Percentiles rank a stretch among this genome's conserved stretches.
Conservation (phyloP, 2,329 filamentous ascomycete genomes). For the Epichloe bromicola region DNA sequence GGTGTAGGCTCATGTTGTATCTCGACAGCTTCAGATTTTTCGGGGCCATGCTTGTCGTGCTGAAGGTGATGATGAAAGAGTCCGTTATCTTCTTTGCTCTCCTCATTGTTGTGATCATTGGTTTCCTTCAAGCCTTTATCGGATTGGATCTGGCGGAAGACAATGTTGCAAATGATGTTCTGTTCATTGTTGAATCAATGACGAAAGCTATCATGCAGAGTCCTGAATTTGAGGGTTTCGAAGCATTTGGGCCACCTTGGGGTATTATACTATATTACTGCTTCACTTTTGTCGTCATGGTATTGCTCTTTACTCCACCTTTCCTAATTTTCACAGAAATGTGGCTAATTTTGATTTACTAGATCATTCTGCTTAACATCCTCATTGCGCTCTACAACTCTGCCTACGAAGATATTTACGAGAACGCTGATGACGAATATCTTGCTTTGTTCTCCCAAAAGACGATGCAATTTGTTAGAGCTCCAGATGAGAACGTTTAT, state of each 20-base stretch:
- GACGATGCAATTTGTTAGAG: slow-evolving; percentile 92
- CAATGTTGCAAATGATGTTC: slow-evolving; percentile 52
- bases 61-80: slow-evolving; percentile 91
- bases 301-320: slow-evolving; percentile 23
- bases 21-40: slow-evolving; percentile 96
- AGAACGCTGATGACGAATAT: slow-evolving; percentile 89
- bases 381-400: slow-evolving; percentile 96
- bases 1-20: slow-evolving; percentile 83
- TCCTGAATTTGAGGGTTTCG: slow-evolving; percentile 80
- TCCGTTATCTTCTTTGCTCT: slow-evolving; percentile 94
- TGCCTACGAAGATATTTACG: slow-evolving; percentile 88
- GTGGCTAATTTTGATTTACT: background rate
- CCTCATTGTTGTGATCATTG: slow-evolving; percentile 67
- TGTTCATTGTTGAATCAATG: slow-evolving; percentile 71
- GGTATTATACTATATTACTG: slow-evolving; percentile 93
- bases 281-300: slow-evolving; percentile 96
- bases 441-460: slow-evolving; percentile 87
- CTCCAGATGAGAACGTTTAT: slow-evolving; percentile 96
- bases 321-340: background rate
- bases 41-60: slow-evolving; percentile 91
- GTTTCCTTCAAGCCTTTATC: slow-evolving; percentile 87
- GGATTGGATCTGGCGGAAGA: slow-evolving; percentile 77
- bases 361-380: slow-evolving; percentile 76
- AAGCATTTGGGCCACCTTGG: slow-evolving; percentile 83
- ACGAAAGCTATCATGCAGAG: slow-evolving; percentile 82